Conservation (phyloP, 768 basidiomycete species). For the Mycena haematopus region DNA sequence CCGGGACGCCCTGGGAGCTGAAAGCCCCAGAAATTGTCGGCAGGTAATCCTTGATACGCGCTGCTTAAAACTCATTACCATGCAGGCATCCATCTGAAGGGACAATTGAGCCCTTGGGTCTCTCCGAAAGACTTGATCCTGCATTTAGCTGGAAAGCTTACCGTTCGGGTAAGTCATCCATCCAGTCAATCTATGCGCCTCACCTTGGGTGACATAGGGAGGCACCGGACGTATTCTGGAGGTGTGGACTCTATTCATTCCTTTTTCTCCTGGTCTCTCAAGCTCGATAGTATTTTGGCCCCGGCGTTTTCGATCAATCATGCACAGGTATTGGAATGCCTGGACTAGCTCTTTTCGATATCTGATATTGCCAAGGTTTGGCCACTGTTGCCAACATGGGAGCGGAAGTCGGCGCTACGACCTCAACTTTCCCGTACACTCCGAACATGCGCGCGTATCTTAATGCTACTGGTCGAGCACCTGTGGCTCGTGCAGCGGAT, state of each 20-base stretch:
- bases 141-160: slow-evolving; percentile 91
- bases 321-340: slow-evolving; percentile 73
- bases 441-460: slow-evolving; percentile 89
- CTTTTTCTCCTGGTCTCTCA: neutral
- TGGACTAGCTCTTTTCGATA: neutral
- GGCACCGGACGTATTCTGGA: slow-evolving; percentile 96
- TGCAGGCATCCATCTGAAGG: slow-evolving; percentile 88
- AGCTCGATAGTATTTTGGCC: slow-evolving; percentile 75
- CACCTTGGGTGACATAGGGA: slow-evolving; percentile 62
- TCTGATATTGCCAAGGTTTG: slow-evolving; percentile 55
- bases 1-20: slow-evolving; percentile 97
- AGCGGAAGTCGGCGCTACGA: slow-evolving; percentile 99
- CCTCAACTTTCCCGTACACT: slow-evolving; percentile 97
- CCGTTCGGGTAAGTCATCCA: slow-evolving; percentile 74
- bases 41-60: neutral
- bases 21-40: slow-evolving; percentile 48
- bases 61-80: slow-evolving; percentile 1
- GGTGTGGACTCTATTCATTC: neutral
- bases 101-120: slow-evolving; percentile 87
- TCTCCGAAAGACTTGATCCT: slow-evolving; percentile 97
- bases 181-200: neutral
- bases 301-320: slow-evolving; percentile 87
- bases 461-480: slow-evolving; percentile 84
- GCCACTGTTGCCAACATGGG: slow-evolving; percentile 99
- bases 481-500: slow-evolving; percentile 89